A percentile compares a stretch with the other conserved stretches of the same genome.
Conservation (phyloP, 1,284 basidiomycete genomes). For the Inonotus hispidus region DNA sequence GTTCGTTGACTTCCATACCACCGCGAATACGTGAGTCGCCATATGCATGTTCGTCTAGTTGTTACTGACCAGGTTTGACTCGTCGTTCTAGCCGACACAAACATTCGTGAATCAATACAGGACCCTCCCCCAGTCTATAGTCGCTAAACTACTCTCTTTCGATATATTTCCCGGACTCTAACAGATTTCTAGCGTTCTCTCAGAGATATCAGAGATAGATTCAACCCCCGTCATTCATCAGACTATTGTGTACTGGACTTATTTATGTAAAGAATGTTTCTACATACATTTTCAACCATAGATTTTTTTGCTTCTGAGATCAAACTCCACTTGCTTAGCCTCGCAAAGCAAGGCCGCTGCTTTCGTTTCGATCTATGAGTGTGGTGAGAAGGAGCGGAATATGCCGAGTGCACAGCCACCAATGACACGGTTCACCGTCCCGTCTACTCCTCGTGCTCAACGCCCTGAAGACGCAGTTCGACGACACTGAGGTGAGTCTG, state of each 20-base stretch:
- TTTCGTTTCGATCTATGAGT: background rate
- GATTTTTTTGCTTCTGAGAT: no score
- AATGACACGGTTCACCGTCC: background rate
- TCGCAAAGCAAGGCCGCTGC: no score
- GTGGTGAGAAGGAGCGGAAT: background rate
- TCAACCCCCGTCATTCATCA: no score
- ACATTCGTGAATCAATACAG: background rate
- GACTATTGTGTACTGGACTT: no score
- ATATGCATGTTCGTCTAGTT: background rate
- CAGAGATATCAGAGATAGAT: no score
- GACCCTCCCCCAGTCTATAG: background rate
- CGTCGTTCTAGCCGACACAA: background rate
- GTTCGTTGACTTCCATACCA: no score
- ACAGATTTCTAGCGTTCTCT: background rate
- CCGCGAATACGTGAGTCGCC: no score
- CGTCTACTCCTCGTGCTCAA: background rate
- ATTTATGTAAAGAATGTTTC: no score
- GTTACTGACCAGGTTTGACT: background rate
- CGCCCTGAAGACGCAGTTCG: conserved; percentile 1
- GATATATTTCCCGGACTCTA: background rate
- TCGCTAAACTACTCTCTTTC: background rate
- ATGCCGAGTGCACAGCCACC: background rate
- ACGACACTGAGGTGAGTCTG: conserved; percentile 4
- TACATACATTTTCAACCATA: no score
- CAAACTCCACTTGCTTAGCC: no score